A percentile compares a stretch with the other conserved stretches of the same genome.
Evolutionary conservation across 164 flowering plant species (phyloP).

Genomic region (Litsea cubeba): DNA sequence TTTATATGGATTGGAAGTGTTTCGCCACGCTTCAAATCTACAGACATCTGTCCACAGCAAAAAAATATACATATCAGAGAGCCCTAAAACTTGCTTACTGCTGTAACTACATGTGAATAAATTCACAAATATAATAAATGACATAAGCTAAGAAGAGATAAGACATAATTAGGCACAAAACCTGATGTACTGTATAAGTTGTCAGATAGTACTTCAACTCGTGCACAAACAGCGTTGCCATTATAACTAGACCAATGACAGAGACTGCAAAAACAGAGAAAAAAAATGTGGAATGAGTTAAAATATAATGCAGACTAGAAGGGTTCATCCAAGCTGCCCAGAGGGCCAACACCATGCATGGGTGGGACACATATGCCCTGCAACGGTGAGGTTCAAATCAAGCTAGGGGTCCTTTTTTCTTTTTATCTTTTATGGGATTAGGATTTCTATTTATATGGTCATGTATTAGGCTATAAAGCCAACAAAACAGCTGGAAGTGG

Average conservation of each 20-base stretch:
- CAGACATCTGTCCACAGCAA: constrained; percentile 69
- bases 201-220: constrained; percentile 83
- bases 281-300: constrained; percentile 7
- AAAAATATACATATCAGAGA: neutral
- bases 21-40: constrained; percentile 95
- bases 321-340: too few relatives aligned
- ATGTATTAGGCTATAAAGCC: too few relatives aligned
- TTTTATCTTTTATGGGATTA: too few relatives aligned
- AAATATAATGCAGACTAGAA: neutral
- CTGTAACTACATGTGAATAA: neutral
- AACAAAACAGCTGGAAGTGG: too few relatives aligned
- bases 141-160: neutral
- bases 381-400: too few relatives aligned
- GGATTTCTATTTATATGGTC: too few relatives aligned
- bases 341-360: too few relatives aligned
- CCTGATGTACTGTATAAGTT: constrained; percentile 91
- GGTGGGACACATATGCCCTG: too few relatives aligned
- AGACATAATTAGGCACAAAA: constrained; percentile 17
- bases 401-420: too few relatives aligned
- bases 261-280: constrained; percentile 51
- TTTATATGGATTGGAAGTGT: constrained; percentile 96
- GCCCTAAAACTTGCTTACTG: neutral
- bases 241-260: constrained; percentile 71
- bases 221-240: constrained; percentile 88
- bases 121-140: neutral